Percentiles rank a stretch among this genome's conserved stretches.
Conservation (phyloP, 495 filamentous ascomycete genomes). For the Hypoxylon intermedium region DNA sequence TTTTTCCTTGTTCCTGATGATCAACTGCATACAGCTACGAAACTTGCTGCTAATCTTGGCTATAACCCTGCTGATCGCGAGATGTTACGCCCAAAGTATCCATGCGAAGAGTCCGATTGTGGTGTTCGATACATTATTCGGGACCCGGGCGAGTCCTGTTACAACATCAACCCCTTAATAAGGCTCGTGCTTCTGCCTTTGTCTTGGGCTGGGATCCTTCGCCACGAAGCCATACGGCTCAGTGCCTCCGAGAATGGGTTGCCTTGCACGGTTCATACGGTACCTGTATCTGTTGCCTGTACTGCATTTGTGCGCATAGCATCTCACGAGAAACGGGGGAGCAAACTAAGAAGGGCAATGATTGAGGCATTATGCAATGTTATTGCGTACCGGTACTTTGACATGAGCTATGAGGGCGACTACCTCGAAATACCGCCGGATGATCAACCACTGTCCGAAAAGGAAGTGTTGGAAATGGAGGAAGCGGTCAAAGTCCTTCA, state of each 20-base stretch:
- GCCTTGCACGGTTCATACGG: slow-evolving; percentile 4
- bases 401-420: slow-evolving; percentile 19
- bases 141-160: background rate
- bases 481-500: slow-evolving; percentile 6
- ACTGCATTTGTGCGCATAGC: slow-evolving; percentile 5
- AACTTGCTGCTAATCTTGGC: slow-evolving; percentile 5
- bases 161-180: too few species aligned
- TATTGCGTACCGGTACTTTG: slow-evolving; percentile 8
- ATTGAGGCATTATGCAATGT: background rate
- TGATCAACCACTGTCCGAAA: slow-evolving; percentile 3
- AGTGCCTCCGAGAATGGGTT: background rate
- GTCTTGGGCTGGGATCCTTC: slow-evolving; percentile 5
- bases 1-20: slow-evolving; percentile 13
- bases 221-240: background rate
- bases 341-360: background rate
- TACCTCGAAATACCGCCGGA: slow-evolving; percentile 6
- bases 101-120: background rate
- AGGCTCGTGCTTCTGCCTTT: slow-evolving; percentile 11
- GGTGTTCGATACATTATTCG: slow-evolving; percentile 4
- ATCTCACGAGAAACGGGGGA: background rate
- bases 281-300: slow-evolving; percentile 9
- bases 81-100: slow-evolving; percentile 3
- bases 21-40: background rate
- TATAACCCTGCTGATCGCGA: slow-evolving; percentile 1
- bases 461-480: slow-evolving; percentile 7